phyloP scores from a whole-genome alignment of 2,329 filamentous ascomycete genomes.

The Mariannaea sp. region DNA sequence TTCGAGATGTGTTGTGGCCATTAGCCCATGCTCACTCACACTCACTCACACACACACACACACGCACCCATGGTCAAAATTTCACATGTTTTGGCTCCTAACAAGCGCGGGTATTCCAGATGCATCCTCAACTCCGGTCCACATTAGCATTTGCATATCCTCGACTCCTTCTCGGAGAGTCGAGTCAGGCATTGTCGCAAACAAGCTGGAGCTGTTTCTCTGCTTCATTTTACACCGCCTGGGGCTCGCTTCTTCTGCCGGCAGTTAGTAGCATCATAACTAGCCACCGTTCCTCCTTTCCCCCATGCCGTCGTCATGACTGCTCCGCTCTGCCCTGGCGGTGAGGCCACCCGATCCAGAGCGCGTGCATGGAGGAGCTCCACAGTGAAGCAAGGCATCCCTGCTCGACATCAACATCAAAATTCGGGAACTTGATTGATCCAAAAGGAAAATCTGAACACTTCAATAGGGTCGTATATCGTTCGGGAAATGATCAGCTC shows the following conservation, averaged over 20 bases:
- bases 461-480: too few species aligned
- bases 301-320: constrained; percentile 8
- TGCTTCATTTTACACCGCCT: constrained; percentile 10
- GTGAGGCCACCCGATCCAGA: constrained; percentile 22
- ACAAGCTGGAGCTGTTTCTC: not conserved
- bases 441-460: not conserved
- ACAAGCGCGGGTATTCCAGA: not conserved
- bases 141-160: not conserved
- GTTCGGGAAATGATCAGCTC: not conserved
- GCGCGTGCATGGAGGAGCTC: constrained; percentile 13
- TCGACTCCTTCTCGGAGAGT: not conserved
- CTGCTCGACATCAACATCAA: constrained; percentile 1
- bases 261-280: constrained; percentile 4
- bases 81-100: constrained; percentile 8
- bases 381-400: constrained; percentile 13
- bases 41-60: not conserved
- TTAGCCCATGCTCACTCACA: constrained; percentile 20
- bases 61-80: not conserved
- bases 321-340: constrained; percentile 17
- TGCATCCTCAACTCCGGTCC: not conserved
- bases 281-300: constrained; percentile 6
- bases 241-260: constrained; percentile 4
- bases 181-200: not conserved
- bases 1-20: not conserved
- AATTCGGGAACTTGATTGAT: not conserved